Base-by-base conservation (phyloP, 2,329 filamentous ascomycete species). In the Penicillium sumatraense region DNA sequence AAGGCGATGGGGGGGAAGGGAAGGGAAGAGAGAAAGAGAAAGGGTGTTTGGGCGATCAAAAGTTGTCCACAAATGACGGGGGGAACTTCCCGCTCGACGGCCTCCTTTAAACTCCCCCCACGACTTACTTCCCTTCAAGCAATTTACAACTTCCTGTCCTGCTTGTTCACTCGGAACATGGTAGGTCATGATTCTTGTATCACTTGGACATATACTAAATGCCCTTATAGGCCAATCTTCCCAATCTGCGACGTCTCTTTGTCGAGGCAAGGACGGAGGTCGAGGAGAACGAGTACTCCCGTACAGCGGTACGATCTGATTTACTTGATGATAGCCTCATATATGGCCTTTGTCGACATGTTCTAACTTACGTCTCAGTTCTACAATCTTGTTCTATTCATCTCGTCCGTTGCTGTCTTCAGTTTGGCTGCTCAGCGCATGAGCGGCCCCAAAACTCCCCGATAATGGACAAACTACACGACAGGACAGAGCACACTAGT, bases 361-460 rank as follows among this genome's bases (percentile, higher is more conserved):
- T 44, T 9, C 40, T 44, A 9, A 6, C n/a, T 8, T 8, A 14
- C 13, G 20, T 24, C 16, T 14, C 46, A 75, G 95, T 99, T 99
- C 74, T 99, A 99, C 78, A 98, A 99, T 69, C 86, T 96, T 0
- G 92, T 97, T 1, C 81, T 98, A 2, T 99, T 98, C 78, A 93
- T 99, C 82, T 95, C 93, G 21, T 97, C 95, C 0, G 90, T 99
- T 21, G 92, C 93, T 7, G 86, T 96, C 57, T 97, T 98, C 79
- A 96, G 93, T 72, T 79, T 99, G 57, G 87, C 95, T 58, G 95
- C 93, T 24, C 95, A 99, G 70, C 89, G 89, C 63, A 89, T 97
- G 83, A 82, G 81, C 58, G 75, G 75, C 23, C 69, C 68, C 47
- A 77, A 74, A 56, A 55, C 68, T 18, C 63, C 67, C 36, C 75